phyloP scores from a whole-genome alignment of 23 red algal species.

The Gracilaria caudata region DNA sequence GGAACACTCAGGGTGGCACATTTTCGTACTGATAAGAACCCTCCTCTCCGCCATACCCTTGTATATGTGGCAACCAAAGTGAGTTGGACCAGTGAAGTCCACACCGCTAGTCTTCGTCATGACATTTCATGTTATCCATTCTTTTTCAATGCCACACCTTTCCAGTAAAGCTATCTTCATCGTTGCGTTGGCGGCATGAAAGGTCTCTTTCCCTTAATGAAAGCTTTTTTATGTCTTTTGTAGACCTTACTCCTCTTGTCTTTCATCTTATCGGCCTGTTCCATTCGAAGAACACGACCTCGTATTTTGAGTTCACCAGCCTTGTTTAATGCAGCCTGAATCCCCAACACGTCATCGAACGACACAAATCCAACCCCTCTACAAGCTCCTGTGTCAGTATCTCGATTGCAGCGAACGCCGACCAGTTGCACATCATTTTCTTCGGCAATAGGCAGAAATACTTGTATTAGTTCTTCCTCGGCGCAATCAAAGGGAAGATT shows the following conservation, averaged over 20 bases:
- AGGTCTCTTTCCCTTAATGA: not conserved
- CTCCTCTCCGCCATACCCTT: no score
- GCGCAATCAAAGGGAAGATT: slow-evolving; percentile 90
- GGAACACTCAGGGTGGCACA: no score
- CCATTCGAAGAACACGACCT: slow-evolving; percentile 46
- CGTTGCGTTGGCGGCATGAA: not conserved
- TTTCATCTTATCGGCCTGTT: slow-evolving; percentile 47
- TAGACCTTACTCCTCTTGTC: slow-evolving; percentile 32
- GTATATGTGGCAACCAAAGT: no score
- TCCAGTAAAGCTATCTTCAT: not conserved
- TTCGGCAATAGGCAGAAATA: slow-evolving; percentile 29
- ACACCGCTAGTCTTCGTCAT: no score
- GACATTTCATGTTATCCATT: no score
- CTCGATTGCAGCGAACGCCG: slow-evolving; percentile 51
- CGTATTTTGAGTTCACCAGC: slow-evolving; percentile 53
- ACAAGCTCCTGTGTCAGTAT: slow-evolving; percentile 44
- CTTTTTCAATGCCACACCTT: no score
- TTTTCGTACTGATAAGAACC: no score
- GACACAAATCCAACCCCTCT: slow-evolving; percentile 61
- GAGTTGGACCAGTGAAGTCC: no score
- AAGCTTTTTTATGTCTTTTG: not conserved
- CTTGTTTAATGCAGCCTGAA: slow-evolving; percentile 30
- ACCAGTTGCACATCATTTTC: slow-evolving; percentile 10
- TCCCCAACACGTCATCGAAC: slow-evolving; percentile 44
- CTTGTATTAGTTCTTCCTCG: slow-evolving; percentile 78